Conservation (phyloP, 768 basidiomycete species). For the Lactarius evosmus region DNA sequence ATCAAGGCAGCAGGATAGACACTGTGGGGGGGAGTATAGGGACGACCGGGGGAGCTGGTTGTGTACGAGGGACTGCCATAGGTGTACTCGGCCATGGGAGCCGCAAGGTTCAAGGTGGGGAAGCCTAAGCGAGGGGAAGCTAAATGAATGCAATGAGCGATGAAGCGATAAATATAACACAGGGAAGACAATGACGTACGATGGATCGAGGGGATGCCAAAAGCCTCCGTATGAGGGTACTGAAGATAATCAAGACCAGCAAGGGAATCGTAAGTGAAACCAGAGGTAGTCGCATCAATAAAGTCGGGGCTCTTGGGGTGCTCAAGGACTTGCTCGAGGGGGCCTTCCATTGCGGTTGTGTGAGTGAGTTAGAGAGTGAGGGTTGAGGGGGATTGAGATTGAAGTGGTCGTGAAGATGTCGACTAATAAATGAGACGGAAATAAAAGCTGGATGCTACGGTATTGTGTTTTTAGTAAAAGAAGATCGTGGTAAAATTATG, state of each 20-base stretch:
- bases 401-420: conserved; percentile 30
- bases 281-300: conserved; percentile 42
- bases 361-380: conserved; percentile 18
- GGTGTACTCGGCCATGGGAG: conserved; percentile 57
- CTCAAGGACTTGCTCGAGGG: conserved; percentile 46
- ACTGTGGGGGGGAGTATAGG: conserved; percentile 66
- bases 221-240: conserved; percentile 59
- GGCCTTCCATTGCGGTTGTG: conserved; percentile 44
- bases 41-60: conserved; percentile 50
- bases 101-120: conserved; percentile 56
- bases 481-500: conserved; percentile 26
- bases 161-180: conserved; percentile 24
- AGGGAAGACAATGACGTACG: conserved; percentile 44
- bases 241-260: conserved; percentile 59
- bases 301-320: conserved; percentile 50
- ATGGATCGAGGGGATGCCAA: conserved; percentile 57
- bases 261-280: conserved; percentile 45
- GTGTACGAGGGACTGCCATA: conserved; percentile 56
- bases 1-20: conserved; percentile 74
- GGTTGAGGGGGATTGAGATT: conserved; percentile 21
- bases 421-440: conserved; percentile 31
- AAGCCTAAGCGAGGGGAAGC: conserved; percentile 61
- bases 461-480: conserved; percentile 8
- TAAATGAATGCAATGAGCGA: conserved; percentile 19
- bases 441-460: conserved; percentile 27